These are phyloP conservation scores for Pythium volutum DNA, from an alignment of 352 stramenopile species.

Conservation along the genomic window DNA sequence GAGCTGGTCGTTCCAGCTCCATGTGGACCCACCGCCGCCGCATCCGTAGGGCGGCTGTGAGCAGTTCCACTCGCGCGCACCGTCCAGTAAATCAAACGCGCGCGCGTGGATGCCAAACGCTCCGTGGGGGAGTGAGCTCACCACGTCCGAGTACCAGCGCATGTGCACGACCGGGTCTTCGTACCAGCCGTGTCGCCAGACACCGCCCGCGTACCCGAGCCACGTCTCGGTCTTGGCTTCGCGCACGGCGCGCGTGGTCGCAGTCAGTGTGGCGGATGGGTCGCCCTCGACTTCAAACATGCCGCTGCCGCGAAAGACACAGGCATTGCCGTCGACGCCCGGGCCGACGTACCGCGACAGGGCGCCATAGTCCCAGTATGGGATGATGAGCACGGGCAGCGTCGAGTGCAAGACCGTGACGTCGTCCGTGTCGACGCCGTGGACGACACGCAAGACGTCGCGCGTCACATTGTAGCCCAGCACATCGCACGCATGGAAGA, in stretches of 20 bases:
- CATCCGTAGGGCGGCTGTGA: too few species aligned
- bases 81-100: conserved; percentile 21
- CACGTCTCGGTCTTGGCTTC: conserved; percentile 24
- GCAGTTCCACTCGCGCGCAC: neutral
- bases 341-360: conserved; percentile 19
- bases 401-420: conserved; percentile 6
- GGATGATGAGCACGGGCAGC: conserved; percentile 28
- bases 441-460: conserved; percentile 21
- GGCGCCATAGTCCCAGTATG: conserved; percentile 26
- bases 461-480: conserved; percentile 29
- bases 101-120: neutral
- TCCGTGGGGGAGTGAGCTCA: conserved; percentile 3
- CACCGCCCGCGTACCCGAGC: conserved; percentile 19
- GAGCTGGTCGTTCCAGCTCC: neutral
- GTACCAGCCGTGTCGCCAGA: conserved; percentile 34
- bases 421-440: conserved; percentile 9
- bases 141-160: conserved; percentile 26
- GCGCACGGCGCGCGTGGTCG: conserved; percentile 5
- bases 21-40: too few species aligned
- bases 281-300: neutral
- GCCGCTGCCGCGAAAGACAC: conserved; percentile 20
- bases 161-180: conserved; percentile 2
- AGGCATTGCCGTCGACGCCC: conserved; percentile 22
- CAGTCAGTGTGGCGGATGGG: neutral
- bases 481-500: conserved; percentile 9